phyloP scores from a whole-genome alignment of 2,329 filamentous ascomycete genomes.

The Fusarium redolens region DNA sequence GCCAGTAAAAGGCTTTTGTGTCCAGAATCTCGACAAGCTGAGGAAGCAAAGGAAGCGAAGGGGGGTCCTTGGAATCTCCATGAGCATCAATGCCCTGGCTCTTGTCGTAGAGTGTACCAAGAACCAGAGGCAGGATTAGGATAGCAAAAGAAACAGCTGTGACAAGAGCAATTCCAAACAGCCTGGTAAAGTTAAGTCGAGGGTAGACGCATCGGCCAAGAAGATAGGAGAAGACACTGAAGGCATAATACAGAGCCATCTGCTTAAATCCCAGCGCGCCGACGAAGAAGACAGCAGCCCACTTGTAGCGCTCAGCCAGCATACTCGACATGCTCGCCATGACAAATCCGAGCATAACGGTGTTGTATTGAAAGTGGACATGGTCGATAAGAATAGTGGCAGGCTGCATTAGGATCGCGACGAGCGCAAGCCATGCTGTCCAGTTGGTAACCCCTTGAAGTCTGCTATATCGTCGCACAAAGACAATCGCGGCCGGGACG shows the following conservation, averaged over 20 bases:
- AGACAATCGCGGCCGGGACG: slow-evolving; percentile 85
- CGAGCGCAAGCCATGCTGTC: slow-evolving; percentile 85
- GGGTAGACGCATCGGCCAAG: slow-evolving; percentile 88
- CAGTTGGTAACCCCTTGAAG: slow-evolving; percentile 82
- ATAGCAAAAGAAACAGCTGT: slow-evolving; percentile 80
- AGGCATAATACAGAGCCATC: slow-evolving; percentile 98
- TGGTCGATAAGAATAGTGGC: slow-evolving; percentile 92
- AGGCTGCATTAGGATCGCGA: slow-evolving; percentile 92
- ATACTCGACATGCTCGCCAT: slow-evolving; percentile 90
- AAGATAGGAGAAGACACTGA: slow-evolving; percentile 90
- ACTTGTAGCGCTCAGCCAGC: slow-evolving; percentile 83
- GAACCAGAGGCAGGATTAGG: slow-evolving; percentile 79
- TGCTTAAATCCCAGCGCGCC: slow-evolving; percentile 97
- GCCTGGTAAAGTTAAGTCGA: slow-evolving; percentile 71
- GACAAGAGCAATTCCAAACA: slow-evolving; percentile 79
- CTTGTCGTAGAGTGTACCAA: slow-evolving; percentile 76
- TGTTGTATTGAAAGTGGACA: slow-evolving; percentile 97
- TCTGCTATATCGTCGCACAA: slow-evolving; percentile 83
- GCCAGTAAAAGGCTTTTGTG: slow-evolving; percentile 76
- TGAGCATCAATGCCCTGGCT: slow-evolving; percentile 70
- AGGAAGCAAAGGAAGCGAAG: slow-evolving; percentile 71
- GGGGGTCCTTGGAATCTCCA: slow-evolving; percentile 67
- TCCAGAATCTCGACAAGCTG: slow-evolving; percentile 70
- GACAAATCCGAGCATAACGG: slow-evolving; percentile 94
- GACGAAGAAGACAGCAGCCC: slow-evolving; percentile 95